These are phyloP conservation scores for Paraphysoderma sedebokerense DNA, from an alignment of 371 early-diverging fungal genomes.

Conservation along the genomic window DNA sequence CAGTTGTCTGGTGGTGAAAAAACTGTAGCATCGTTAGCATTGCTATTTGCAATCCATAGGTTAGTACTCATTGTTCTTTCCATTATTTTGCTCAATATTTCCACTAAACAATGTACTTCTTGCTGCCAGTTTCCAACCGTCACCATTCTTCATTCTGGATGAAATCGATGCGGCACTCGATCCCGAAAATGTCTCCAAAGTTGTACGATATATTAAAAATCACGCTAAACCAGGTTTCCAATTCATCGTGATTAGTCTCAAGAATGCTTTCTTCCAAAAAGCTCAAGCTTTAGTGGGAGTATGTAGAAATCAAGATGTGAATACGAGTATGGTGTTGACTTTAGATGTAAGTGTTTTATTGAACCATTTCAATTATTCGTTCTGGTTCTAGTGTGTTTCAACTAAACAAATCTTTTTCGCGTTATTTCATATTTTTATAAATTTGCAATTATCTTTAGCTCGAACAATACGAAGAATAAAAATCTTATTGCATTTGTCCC, in stretches of 20 bases:
- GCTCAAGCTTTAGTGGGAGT: constrained; percentile 94
- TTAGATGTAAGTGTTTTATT: constrained; percentile 44
- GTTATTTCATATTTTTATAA: no score
- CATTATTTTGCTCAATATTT: not conserved
- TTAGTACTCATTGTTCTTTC: constrained; percentile 6
- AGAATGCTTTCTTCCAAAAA: constrained; percentile 83
- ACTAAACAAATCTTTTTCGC: no score
- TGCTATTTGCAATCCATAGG: constrained; percentile 94
- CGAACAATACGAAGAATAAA: no score
- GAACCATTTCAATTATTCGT: no score
- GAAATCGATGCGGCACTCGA: constrained; percentile 99
- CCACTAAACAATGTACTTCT: not conserved
- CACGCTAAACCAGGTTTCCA: constrained; percentile 40
- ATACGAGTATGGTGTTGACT: constrained; percentile 70
- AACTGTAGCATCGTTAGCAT: constrained; percentile 92
- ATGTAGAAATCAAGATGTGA: constrained; percentile 75
- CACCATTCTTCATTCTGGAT: constrained; percentile 99
- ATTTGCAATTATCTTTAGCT: no score
- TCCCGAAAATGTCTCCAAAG: constrained; percentile 84
- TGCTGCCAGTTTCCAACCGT: constrained; percentile 58
- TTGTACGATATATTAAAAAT: constrained; percentile 74
- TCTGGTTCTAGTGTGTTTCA: no score
- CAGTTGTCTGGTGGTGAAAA: constrained; percentile 99
- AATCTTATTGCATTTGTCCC: no score
- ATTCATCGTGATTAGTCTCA: constrained; percentile 97